A percentile compares a stretch with the other conserved stretches of the same genome.
phyloP scores from a whole-genome alignment of 257 asterid genomes.

The Verbena officinalis region DNA sequence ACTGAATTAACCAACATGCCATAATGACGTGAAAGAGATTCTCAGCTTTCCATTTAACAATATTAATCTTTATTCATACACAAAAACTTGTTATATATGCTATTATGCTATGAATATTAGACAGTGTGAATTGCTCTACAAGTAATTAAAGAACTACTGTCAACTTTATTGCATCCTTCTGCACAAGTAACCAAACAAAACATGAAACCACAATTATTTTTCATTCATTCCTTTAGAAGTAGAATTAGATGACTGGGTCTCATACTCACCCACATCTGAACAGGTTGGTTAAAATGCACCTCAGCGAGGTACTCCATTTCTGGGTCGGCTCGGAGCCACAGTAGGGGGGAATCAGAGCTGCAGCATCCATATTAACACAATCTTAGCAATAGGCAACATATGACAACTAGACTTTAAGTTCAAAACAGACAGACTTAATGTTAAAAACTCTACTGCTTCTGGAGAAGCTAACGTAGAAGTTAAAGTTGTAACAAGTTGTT shows the following conservation, averaged over 20 bases:
- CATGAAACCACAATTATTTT: not conserved
- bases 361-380: slow-evolving; percentile 35
- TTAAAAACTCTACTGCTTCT: too few species aligned
- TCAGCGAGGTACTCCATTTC: slow-evolving; percentile 99
- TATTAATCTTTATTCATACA: not conserved
- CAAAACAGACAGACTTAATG: slow-evolving; percentile 21
- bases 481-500: too few species aligned
- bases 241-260: not conserved
- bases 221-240: slow-evolving; percentile 12
- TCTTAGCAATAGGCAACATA: slow-evolving; percentile 25
- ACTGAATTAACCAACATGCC: slow-evolving; percentile 6
- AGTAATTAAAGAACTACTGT: slow-evolving; percentile 8
- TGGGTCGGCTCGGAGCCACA: slow-evolving; percentile 99
- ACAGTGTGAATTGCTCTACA: slow-evolving; percentile 10
- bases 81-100: not conserved
- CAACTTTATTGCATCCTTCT: slow-evolving; percentile 15
- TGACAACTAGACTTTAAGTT: slow-evolving; percentile 7
- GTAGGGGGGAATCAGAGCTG: slow-evolving; percentile 94
- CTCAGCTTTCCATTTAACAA: not conserved
- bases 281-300: slow-evolving; percentile 86
- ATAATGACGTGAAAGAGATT: not conserved
- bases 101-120: not conserved
- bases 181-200: not conserved
- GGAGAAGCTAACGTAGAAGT: too few species aligned
- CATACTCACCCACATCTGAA: slow-evolving; percentile 97